Conservation (phyloP, 768 basidiomycete species). For the Strobilomyces confusus region DNA sequence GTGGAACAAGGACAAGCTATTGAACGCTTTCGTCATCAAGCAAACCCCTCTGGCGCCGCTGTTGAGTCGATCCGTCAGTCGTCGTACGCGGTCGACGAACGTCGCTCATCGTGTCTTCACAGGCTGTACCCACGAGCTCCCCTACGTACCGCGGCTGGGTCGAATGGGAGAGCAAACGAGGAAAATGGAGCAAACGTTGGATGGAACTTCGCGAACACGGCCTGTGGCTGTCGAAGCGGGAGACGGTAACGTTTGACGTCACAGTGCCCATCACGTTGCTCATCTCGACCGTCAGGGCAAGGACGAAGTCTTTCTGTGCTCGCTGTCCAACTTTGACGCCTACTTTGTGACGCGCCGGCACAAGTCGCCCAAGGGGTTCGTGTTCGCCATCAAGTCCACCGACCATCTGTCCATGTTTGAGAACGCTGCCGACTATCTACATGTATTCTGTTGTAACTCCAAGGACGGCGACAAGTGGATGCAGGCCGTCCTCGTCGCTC, state of each 20-base stretch:
- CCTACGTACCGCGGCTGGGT: conserved; percentile 58
- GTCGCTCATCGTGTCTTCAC: conserved; percentile 38
- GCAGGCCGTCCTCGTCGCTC: conserved; percentile 74
- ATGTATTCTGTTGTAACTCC: conserved; percentile 76
- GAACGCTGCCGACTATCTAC: conserved; percentile 81
- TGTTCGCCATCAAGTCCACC: conserved; percentile 85
- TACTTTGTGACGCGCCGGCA: conserved; percentile 74
- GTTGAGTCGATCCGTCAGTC: conserved; percentile 57
- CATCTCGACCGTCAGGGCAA: conserved; percentile 54
- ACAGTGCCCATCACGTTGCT: conserved; percentile 1
- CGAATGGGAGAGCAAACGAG: conserved; percentile 86
- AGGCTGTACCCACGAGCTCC: conserved; percentile 47
- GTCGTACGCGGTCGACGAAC: conserved; percentile 28
- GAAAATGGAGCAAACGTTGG: conserved; percentile 95
- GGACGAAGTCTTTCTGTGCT: conserved; percentile 79
- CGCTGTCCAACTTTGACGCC: conserved; percentile 84
- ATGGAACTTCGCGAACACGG: conserved; percentile 83
- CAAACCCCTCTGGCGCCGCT: conserved; percentile 59
- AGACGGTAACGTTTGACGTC: conserved; percentile 53
- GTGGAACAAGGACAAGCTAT: conserved; percentile 81
- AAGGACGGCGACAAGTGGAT: conserved; percentile 76
- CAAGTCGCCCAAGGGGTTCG: conserved; percentile 80
- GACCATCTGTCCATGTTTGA: conserved; percentile 87
- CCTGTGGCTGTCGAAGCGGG: conserved; percentile 85
- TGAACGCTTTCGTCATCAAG: conserved; percentile 80